These are phyloP conservation scores for Capsella bursapastoris DNA, from an alignment of 345 rosid genomes.

Conservation along the genomic window DNA sequence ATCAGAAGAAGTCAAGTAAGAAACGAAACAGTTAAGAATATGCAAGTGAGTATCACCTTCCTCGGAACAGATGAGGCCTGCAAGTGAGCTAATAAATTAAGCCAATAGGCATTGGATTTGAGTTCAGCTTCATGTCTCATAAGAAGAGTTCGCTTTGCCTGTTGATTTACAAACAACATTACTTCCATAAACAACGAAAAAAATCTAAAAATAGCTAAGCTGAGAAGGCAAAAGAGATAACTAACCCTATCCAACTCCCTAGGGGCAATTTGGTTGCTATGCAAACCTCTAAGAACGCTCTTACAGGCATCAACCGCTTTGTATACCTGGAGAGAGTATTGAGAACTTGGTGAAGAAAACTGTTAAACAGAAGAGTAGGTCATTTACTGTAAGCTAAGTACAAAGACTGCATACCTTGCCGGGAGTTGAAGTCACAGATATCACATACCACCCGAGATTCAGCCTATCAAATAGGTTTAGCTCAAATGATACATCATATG, in stretches of 20 bases:
- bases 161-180: constrained; percentile 32
- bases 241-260: constrained; percentile 98
- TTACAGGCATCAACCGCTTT: constrained; percentile 99
- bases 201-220: not conserved
- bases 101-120: constrained; percentile 99
- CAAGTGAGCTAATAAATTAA: constrained; percentile 92
- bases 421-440: constrained; percentile 98
- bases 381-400: constrained; percentile 25
- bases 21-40: not conserved
- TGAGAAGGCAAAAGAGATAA: constrained; percentile 26
- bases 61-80: constrained; percentile 95
- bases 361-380: constrained; percentile 1
- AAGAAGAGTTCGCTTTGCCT: constrained; percentile 95
- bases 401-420: constrained; percentile 74
- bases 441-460: constrained; percentile 98
- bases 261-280: constrained; percentile 76
- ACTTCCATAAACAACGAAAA: constrained; percentile 11
- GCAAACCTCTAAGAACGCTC: constrained; percentile 91
- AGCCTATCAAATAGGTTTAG: constrained; percentile 93
- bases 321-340: constrained; percentile 61
- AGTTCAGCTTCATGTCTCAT: constrained; percentile 99
- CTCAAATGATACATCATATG: constrained; percentile 98
- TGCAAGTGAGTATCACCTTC: constrained; percentile 58
- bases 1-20: constrained; percentile 26
- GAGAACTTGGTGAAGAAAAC: constrained; percentile 38